phyloP scores from a whole-genome alignment of 352 stramenopile genomes.

The Phytophthora colocasiae region DNA sequence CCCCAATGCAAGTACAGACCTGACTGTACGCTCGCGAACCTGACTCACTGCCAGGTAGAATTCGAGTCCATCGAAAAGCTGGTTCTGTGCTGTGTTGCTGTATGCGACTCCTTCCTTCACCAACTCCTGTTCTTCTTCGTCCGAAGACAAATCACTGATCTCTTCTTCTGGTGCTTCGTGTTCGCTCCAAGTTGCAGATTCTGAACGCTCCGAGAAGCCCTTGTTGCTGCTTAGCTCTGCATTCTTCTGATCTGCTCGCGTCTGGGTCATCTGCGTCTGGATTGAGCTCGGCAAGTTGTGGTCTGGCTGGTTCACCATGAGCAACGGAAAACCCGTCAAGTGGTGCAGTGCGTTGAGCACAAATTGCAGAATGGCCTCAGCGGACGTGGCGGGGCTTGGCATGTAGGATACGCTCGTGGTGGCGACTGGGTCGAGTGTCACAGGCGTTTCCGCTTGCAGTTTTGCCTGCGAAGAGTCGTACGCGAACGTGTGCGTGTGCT shows the following conservation, averaged over 20 bases:
- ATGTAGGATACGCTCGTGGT: constrained; percentile 22
- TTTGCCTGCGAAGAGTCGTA: constrained; percentile 34
- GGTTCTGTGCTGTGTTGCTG: constrained; percentile 22
- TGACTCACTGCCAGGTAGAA: constrained; percentile 70
- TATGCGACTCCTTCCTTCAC: constrained; percentile 15
- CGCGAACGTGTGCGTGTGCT: constrained; percentile 23
- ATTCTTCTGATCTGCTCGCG: constrained; percentile 43
- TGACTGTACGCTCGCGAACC: constrained; percentile 45
- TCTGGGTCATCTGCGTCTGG: constrained; percentile 23
- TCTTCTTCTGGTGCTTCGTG: constrained; percentile 40
- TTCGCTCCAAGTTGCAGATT: constrained; percentile 29
- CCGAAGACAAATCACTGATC: constrained; percentile 32
- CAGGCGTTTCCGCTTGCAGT: constrained; percentile 39
- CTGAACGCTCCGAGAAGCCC: constrained; percentile 9
- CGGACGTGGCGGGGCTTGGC: constrained; percentile 14
- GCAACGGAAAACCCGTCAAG: constrained; percentile 35
- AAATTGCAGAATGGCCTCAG: constrained; percentile 49
- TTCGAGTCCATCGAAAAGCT: constrained; percentile 65
- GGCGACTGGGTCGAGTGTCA: constrained; percentile 31
- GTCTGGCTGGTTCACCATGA: constrained; percentile 45
- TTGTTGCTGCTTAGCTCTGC: constrained; percentile 26
- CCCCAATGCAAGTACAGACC: constrained; percentile 45
- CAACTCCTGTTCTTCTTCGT: constrained; percentile 25
- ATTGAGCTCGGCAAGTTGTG: constrained; percentile 33
- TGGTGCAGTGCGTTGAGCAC: constrained; percentile 34